Conservation (phyloP, 495 filamentous ascomycete species). For the Hypoxylon rickii region DNA sequence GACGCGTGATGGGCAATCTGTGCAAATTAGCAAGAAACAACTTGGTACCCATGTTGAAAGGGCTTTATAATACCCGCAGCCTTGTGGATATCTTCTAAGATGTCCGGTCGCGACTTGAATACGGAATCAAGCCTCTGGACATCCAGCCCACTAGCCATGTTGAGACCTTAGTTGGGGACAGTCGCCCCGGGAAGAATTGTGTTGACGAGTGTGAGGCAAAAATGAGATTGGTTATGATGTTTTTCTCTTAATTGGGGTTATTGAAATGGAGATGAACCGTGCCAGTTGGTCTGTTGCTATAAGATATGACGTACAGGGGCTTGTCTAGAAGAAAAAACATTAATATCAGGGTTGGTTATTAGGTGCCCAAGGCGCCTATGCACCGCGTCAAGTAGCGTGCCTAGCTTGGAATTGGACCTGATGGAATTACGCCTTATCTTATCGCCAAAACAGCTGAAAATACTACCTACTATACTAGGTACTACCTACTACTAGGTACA, state of each 20-base stretch:
- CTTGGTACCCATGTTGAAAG: not conserved
- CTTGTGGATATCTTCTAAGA: slow-evolving; percentile 48
- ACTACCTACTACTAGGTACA: too few species aligned
- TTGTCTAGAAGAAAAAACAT: not conserved
- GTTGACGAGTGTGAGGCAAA: not conserved
- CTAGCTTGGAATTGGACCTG: too few species aligned
- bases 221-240: not conserved
- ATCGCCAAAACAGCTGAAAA: too few species aligned
- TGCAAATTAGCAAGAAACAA: slow-evolving; percentile 21
- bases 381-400: too few species aligned
- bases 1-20: slow-evolving; percentile 51
- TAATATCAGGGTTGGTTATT: too few species aligned
- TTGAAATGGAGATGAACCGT: too few species aligned
- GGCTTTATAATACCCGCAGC: slow-evolving; percentile 46
- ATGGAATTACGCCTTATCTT: too few species aligned
- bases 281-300: too few species aligned
- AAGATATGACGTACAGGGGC: slow-evolving; percentile 30
- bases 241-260: not conserved
- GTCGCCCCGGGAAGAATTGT: not conserved
- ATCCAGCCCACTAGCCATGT: slow-evolving; percentile 50
- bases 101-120: slow-evolving; percentile 52
- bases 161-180: not conserved
- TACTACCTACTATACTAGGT: too few species aligned
- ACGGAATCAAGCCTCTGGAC: slow-evolving; percentile 46
- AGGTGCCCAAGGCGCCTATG: not conserved